Evolutionary conservation across 805 yeast species (phyloP).

Genomic region (Cyberlindnera galapagoensis): DNA sequence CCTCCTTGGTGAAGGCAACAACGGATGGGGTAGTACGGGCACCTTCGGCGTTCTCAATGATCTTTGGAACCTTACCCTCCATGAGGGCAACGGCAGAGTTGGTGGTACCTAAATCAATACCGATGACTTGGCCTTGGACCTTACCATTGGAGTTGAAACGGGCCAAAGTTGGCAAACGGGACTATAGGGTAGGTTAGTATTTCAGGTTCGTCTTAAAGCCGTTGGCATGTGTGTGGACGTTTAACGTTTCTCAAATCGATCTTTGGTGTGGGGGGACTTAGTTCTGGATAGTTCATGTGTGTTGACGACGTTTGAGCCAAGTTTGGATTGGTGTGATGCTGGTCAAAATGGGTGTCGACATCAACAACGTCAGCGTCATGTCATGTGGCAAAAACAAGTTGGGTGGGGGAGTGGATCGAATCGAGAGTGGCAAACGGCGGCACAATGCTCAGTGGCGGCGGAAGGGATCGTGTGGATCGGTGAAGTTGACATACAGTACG

Average conservation of each 20-base stretch:
- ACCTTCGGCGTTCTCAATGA: constrained; percentile 76
- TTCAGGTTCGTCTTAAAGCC: too few relatives aligned
- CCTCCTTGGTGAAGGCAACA: constrained; percentile 57
- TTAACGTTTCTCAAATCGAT: too few relatives aligned
- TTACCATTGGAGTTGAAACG: constrained; percentile 45
- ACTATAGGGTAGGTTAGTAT: constrained; percentile 14
- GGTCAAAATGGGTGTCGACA: too few relatives aligned
- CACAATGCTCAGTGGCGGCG: too few relatives aligned
- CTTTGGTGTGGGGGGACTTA: too few relatives aligned
- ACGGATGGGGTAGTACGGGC: constrained; percentile 52
- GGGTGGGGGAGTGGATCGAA: background rate
- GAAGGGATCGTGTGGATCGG: background rate
- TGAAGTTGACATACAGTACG: constrained; percentile 19
- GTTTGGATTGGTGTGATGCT: too few relatives aligned
- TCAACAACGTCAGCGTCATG: background rate
- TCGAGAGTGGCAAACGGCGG: background rate
- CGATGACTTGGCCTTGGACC: constrained; percentile 50
- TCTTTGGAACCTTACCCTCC: constrained; percentile 46
- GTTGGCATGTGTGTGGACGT: too few relatives aligned
- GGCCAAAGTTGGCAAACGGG: constrained; percentile 26
- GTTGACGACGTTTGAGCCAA: too few relatives aligned
- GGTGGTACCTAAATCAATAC: constrained; percentile 83
- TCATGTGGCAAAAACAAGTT: background rate
- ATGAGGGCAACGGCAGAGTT: constrained; percentile 75
- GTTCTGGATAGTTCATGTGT: too few relatives aligned